Evolutionary conservation across 2,329 filamentous ascomycete genomes (phyloP), one percentile per base, ranked within the genome.

Genomic region (Calonectria crousiana): DNA sequence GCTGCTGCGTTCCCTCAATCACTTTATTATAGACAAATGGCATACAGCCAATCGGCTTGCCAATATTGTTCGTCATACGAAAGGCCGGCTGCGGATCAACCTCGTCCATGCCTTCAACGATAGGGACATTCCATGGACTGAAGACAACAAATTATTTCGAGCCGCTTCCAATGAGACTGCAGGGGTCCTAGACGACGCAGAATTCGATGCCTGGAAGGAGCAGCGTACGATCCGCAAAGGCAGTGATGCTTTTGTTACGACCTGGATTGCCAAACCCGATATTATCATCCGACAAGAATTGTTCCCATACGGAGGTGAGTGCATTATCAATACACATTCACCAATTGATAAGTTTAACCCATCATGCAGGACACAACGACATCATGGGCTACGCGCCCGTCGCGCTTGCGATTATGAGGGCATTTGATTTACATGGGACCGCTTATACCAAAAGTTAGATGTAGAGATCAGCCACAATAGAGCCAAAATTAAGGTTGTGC

Each of bases 41-140:
- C 88, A 91, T 62, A 95, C 94, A 0, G 90, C 90, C 0, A 87
- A 89, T 34, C 90, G 96, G 5, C 86, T 98, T 13, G 86, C 87
- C 68, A 90, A 88, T 58, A 85, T 92, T 77, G 89, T 90, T 18
- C 85, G 83, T 51, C 83, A 84, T 76, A 92, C 89, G 53, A 89
- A 85, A 75, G 87, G 77, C 74, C 87, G 86, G 80, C 76, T 97
- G 13, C 89, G 92, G 28, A 85, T 98, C 26, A 92, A 90, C 53
- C 86, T 98, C 52, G 86, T 98, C 3, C 96, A 98, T 80, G 94
- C 95, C 20, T 89, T 90, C 69, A 91, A 98, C 80, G 96, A 98
- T 82, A 86, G 87, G 73, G 95, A 98, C 78, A 98, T 98, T 74
- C 92, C 94, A 0, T 96, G 92, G 86, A 89, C 86, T 1, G 92